Evolutionary conservation across 2,329 filamentous ascomycete species (phyloP).

Genomic region (Diaporthe eres): DNA sequence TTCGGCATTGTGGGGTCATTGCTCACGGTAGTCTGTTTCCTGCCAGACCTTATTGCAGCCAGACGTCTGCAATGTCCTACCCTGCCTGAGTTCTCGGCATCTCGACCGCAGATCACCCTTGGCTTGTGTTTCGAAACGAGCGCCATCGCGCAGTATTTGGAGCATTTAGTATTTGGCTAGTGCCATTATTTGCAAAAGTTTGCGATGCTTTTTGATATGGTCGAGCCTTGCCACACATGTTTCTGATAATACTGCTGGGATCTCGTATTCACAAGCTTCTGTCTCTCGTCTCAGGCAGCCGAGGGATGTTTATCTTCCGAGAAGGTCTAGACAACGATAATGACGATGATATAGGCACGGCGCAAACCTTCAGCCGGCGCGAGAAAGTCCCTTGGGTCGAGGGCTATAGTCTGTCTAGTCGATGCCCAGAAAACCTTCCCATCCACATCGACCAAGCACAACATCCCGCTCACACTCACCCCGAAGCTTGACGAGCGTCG

Average conservation of each 20-base stretch:
- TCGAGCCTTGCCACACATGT: constrained; percentile 14
- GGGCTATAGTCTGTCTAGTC: too few species aligned
- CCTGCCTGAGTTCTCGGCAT: neutral
- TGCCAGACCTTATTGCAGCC: neutral
- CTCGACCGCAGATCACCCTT: constrained; percentile 18
- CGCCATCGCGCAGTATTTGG: constrained; percentile 11
- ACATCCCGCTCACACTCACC: constrained; percentile 12
- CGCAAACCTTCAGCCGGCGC: neutral
- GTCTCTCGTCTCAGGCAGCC: constrained; percentile 9
- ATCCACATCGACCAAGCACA: neutral
- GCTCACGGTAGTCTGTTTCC: constrained; percentile 9
- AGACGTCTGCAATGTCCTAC: neutral
- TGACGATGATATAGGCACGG: neutral
- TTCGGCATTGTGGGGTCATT: neutral
- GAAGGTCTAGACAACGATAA: neutral
- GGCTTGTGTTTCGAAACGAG: constrained; percentile 28
- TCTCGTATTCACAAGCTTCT: constrained; percentile 23
- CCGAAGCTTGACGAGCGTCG: neutral
- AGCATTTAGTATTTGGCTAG: constrained; percentile 10
- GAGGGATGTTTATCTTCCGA: neutral
- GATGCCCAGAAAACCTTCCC: neutral
- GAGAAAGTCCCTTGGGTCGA: neutral
- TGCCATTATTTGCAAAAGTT: neutral
- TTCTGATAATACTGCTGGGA: neutral
- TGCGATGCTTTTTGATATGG: constrained; percentile 18